These are phyloP conservation scores for Botrytis fabae DNA, from an alignment of 2,329 filamentous ascomycete genomes.

Conservation along the genomic window DNA sequence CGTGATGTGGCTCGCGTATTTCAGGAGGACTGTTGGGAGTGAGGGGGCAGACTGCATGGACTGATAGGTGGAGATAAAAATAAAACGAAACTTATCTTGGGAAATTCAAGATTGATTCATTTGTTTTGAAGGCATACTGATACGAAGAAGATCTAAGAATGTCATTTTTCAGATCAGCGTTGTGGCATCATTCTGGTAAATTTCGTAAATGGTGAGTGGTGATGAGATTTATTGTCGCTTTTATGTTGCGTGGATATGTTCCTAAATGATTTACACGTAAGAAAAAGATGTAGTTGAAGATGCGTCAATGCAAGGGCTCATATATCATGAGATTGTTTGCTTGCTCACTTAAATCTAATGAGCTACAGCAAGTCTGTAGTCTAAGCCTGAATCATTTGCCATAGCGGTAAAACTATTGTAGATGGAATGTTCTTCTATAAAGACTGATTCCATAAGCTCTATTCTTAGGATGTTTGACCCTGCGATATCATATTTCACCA, in stretches of 20 bases:
- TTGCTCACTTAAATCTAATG: background rate
- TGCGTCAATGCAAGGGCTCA: background rate
- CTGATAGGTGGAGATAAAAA: background rate
- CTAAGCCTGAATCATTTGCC: background rate
- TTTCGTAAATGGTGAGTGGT: background rate
- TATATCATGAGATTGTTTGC: background rate
- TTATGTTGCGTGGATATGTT: background rate
- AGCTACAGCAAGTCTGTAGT: background rate
- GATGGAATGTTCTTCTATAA: background rate
- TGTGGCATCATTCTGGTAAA: background rate
- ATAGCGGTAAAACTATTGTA: background rate
- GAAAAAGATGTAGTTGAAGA: background rate
- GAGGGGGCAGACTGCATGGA: background rate
- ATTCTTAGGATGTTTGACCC: background rate
- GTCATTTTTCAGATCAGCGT: background rate
- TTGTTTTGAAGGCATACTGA: accelerated
- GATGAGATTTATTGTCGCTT: background rate
- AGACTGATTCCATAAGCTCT: background rate
- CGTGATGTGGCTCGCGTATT: background rate
- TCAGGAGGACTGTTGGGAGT: conserved; percentile 9
- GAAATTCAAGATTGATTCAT: background rate
- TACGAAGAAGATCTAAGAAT: accelerated
- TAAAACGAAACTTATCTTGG: background rate
- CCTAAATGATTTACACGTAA: background rate
- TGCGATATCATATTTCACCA: background rate